A percentile compares a stretch with the other conserved stretches of the same genome.
These are phyloP conservation scores for Tuctoria greenei DNA, from an alignment of 176 grass and related monocot genomes.

Conservation along the genomic window DNA sequence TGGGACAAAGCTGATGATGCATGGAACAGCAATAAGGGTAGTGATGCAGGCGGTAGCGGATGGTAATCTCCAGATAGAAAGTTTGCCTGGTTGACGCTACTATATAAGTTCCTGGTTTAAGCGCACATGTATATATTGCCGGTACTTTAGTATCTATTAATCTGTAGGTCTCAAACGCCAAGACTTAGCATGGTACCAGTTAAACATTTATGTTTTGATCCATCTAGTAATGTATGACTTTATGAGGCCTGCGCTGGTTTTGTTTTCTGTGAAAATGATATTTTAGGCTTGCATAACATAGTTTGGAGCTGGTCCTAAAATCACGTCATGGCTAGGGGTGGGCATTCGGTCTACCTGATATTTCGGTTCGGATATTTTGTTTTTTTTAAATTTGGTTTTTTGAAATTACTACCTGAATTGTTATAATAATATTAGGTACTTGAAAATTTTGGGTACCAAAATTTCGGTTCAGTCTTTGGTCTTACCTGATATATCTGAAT, in stretches of 20 bases:
- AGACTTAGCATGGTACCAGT: neutral
- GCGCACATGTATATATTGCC: conserved; percentile 22
- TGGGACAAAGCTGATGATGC: conserved; percentile 38
- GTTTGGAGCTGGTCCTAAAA: too few species aligned
- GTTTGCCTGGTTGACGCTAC: neutral
- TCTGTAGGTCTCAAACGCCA: neutral
- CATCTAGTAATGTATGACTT: neutral
- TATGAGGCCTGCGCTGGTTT: neutral
- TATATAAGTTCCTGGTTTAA: too few species aligned
- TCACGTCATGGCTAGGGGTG: too few species aligned
- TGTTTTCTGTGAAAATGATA: neutral
- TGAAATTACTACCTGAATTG: too few species aligned
- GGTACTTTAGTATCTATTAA: neutral
- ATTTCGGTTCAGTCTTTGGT: too few species aligned
- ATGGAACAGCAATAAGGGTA: conserved; percentile 32
- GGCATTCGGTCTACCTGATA: too few species aligned
- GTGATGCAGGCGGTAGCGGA: neutral
- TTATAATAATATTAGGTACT: too few species aligned
- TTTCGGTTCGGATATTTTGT: too few species aligned
- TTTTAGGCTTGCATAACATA: neutral
- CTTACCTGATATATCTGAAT: too few species aligned
- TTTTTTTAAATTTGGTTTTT: too few species aligned
- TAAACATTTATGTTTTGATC: neutral
- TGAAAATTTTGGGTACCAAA: too few species aligned
- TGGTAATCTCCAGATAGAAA: conserved; percentile 41